phyloP scores from a whole-genome alignment of 2,329 filamentous ascomycete species.

The Colletotrichum sp. region DNA sequence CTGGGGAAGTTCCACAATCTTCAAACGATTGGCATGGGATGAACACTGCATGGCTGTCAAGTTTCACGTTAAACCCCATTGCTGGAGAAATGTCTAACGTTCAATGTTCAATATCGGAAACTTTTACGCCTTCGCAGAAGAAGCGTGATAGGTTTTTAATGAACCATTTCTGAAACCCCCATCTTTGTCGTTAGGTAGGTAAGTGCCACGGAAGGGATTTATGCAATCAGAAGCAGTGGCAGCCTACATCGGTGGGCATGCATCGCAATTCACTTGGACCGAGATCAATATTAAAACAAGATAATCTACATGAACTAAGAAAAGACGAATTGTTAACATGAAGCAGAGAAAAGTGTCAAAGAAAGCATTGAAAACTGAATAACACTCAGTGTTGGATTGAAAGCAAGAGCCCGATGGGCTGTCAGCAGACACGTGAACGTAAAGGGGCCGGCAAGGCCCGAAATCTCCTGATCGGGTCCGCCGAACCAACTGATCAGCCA shows the following conservation, averaged over 20 bases:
- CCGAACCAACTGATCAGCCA: background rate
- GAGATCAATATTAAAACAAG: accelerated
- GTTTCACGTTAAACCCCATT: background rate
- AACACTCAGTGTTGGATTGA: accelerated
- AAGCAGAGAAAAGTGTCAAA: accelerated
- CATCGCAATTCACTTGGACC: too few relatives aligned
- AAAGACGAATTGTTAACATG: background rate
- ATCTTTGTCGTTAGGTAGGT: background rate
- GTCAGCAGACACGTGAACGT: background rate
- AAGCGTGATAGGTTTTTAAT: accelerated
- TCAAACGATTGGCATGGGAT: background rate
- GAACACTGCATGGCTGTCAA: background rate
- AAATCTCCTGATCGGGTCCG: background rate
- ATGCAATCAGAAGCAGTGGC: too few relatives aligned
- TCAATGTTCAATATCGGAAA: accelerated
- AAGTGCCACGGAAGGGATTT: background rate
- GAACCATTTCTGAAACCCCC: background rate
- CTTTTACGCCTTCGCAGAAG: accelerated
- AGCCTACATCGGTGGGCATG: too few relatives aligned
- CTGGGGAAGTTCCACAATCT: background rate
- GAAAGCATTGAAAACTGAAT: background rate
- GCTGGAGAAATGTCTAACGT: background rate
- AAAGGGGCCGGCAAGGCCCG: background rate
- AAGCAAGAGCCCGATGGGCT: accelerated
- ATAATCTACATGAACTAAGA: background rate